These are phyloP conservation scores for Colletotrichum horii DNA, from an alignment of 2,329 filamentous ascomycete genomes.

Conservation along the genomic window DNA sequence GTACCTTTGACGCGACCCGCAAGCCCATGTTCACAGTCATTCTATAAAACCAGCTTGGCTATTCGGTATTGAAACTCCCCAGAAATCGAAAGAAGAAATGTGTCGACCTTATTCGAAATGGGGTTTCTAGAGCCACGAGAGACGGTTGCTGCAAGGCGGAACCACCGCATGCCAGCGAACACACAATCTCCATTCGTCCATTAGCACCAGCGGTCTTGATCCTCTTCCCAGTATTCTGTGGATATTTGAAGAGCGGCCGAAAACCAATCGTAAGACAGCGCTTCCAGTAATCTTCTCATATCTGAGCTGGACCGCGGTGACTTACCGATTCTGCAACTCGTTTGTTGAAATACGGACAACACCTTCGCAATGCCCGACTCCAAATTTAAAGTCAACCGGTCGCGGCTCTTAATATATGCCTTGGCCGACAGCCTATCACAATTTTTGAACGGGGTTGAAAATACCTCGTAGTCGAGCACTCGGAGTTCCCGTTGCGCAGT, in stretches of 20 bases:
- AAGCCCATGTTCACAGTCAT: neutral
- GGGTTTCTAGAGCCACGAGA: neutral
- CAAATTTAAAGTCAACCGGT: neutral
- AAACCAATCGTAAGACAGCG: neutral
- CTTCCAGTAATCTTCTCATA: neutral
- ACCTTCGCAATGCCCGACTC: no score
- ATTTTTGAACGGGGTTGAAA: rapidly evolving
- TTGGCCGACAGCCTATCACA: neutral
- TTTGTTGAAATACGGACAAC: neutral
- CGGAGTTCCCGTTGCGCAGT: neutral
- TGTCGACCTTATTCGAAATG: no score
- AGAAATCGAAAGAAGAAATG: no score
- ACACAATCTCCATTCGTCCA: neutral
- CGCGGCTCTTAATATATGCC: neutral
- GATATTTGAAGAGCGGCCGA: rapidly evolving
- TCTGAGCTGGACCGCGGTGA: rapidly evolving
- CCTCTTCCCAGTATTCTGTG: neutral
- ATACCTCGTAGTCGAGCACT: rapidly evolving
- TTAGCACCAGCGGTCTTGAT: rapidly evolving
- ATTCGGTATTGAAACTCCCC: neutral
- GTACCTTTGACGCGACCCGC: rapidly evolving
- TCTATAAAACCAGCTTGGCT: neutral
- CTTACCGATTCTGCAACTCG: neutral
- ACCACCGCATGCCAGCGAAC: neutral
- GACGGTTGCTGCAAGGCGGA: neutral